A percentile compares a stretch with the other conserved stretches of the same genome.
These are phyloP conservation scores for Suillus spraguei DNA, from an alignment of 768 basidiomycete genomes.

Conservation along the genomic window DNA sequence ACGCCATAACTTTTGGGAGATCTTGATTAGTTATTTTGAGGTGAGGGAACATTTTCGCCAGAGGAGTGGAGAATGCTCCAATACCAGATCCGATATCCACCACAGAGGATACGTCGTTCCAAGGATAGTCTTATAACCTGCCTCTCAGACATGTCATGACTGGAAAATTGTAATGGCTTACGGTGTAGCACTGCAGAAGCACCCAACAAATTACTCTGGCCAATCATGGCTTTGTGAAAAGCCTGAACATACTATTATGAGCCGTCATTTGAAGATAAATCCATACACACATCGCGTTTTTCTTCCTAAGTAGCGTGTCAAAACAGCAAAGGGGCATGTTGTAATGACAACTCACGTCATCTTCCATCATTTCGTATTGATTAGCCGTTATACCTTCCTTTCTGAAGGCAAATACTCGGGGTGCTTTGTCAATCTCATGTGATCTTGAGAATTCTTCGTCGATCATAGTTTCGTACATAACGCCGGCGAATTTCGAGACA, in stretches of 20 bases:
- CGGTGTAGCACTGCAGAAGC: conserved; percentile 27
- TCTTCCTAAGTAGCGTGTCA: conserved; percentile 15
- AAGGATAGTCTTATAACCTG: conserved; percentile 23
- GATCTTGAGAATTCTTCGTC: conserved; percentile 28
- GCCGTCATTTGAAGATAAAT: background rate
- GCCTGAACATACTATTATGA: conserved; percentile 15
- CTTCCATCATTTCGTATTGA: conserved; percentile 27
- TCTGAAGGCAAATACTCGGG: conserved; percentile 22
- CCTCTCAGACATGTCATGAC: background rate
- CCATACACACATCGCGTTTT: conserved; percentile 17
- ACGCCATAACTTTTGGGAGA: conserved; percentile 28
- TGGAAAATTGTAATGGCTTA: conserved; percentile 8
- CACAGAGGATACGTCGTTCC: conserved; percentile 28
- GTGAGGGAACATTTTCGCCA: conserved; percentile 29
- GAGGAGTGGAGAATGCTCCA: conserved; percentile 30
- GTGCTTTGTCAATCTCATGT: conserved; percentile 25
- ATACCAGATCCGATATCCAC: conserved; percentile 34
- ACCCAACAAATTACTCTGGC: conserved; percentile 23
- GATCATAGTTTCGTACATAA: conserved; percentile 28
- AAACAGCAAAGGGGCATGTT: background rate
- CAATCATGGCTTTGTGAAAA: conserved; percentile 28
- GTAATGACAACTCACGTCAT: conserved; percentile 21
- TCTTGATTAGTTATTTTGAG: conserved; percentile 31
- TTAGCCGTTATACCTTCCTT: conserved; percentile 18
- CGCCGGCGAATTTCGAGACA: conserved; percentile 16